Base-by-base conservation (phyloP, 2,329 filamentous ascomycete species). In the Trichoderma guizhouense region DNA sequence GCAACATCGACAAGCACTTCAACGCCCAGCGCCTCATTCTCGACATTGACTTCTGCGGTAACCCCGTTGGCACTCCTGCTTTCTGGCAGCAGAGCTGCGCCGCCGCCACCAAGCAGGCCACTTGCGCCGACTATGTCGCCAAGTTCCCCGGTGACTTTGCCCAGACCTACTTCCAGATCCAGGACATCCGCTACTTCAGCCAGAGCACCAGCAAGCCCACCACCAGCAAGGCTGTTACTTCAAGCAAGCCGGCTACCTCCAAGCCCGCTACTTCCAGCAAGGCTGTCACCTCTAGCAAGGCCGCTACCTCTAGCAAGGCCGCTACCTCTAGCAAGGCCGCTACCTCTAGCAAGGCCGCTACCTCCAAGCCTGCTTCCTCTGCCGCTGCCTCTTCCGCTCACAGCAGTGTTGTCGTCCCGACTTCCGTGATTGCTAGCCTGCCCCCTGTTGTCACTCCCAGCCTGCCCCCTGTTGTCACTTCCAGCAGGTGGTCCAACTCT, bases 31-130 rank as follows among this genome's bases (percentile, higher is more conserved):
- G 90, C 76, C 88, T 97, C 73, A 89, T 94, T 69, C 87, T 94
- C 76, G 89, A 94, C 83, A 93, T 92, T 58, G 80, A 90, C 34
- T 91, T 95, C 79, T 95, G 93, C 79, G 93, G 92, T 21, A 87
- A 90, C 76, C 92, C 90, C 83, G 91, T 91, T 1, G 90, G 79
- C 65, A 75, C 76, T 53, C 51, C 72, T 5, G 70, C 73, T 15
- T 72, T 77, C 53, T 82, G 79, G 78, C 72, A 73, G 60, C 64
- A 76, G 47, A 55, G 71, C 15, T 83, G 82, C 72, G 15, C 60
- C 28, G 65, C 67, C 36, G 61, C 69, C 61, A 77, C 80, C 8
- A 72, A 72, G 21, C 75, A 76, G 55, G 69, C 57, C 1, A 76
- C 76, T 21, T 85, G 84, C 77, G 69, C 73, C 21, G 76, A 78